Conservation (phyloP, 2,329 filamentous ascomycete genomes). For the Gliomastix tumulicola region DNA sequence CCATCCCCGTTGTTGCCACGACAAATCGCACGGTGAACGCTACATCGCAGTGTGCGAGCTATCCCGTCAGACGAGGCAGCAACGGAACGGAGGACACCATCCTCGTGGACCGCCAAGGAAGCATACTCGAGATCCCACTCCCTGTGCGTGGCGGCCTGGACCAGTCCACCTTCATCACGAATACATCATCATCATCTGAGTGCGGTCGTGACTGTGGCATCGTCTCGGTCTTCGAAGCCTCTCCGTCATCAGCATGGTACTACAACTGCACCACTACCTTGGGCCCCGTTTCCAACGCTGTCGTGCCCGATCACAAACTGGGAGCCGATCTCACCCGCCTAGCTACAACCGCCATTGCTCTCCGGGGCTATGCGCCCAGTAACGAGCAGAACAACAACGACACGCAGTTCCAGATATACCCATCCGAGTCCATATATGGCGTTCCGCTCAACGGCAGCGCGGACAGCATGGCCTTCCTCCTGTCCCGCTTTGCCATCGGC, state of each 20-base stretch:
- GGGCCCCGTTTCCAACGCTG: conserved; percentile 21
- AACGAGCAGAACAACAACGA: conserved; percentile 12
- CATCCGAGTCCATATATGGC: conserved; percentile 30
- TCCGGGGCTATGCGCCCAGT: conserved; percentile 24
- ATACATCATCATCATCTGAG: no score
- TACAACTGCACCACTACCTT: conserved; percentile 32
- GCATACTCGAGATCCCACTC: conserved; percentile 12
- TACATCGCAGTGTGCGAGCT: conserved; percentile 17
- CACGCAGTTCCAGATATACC: conserved; percentile 31
- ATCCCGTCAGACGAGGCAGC: conserved; percentile 20
- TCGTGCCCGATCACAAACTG: conserved; percentile 24
- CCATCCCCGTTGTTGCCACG: conserved; percentile 14
- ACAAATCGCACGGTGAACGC: conserved; percentile 23
- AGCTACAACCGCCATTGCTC: conserved; percentile 28
- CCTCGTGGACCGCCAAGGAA: conserved; percentile 14
- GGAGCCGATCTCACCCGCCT: conserved; percentile 22
- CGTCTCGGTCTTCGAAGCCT: conserved; percentile 30
- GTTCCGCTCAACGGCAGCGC: conserved; percentile 17
- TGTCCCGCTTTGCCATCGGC: conserved; percentile 27
- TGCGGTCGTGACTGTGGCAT: conserved; percentile 16
- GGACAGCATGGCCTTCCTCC: conserved; percentile 22
- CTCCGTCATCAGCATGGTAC: conserved; percentile 25
- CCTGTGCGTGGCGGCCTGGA: conserved; percentile 18
- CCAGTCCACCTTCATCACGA: conserved; percentile 29
- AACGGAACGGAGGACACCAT: conserved; percentile 17